These are phyloP conservation scores for Mucor plumbeus DNA, from an alignment of 371 early-diverging fungal species.

Conservation along the genomic window DNA sequence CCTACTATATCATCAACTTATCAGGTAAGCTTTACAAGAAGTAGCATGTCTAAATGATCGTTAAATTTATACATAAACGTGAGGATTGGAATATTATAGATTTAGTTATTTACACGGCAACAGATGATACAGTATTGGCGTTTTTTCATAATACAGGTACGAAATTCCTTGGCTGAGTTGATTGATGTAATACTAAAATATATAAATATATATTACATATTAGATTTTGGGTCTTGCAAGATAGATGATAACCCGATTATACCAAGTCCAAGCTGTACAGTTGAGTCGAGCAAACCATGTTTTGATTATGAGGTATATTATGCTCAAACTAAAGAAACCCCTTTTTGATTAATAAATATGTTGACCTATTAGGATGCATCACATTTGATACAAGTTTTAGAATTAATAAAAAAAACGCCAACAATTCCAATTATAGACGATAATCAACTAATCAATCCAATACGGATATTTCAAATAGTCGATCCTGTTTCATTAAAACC, in stretches of 20 bases:
- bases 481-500: conserved; percentile 37
- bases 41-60: no score
- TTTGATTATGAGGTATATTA: not conserved
- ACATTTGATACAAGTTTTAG: not conserved
- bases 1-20: not conserved
- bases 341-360: not conserved
- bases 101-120: conserved; percentile 60
- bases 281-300: not conserved
- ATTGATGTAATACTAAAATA: not conserved
- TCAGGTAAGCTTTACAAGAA: not conserved
- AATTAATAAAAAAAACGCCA: not conserved
- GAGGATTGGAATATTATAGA: conserved; percentile 53
- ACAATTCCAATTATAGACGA: not conserved
- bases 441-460: conserved; percentile 5
- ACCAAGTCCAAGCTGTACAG: not conserved
- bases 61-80: not conserved
- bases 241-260: not conserved
- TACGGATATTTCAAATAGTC: conserved; percentile 53
- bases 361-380: not conserved
- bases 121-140: conserved; percentile 56
- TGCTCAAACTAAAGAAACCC: not conserved
- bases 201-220: no score
- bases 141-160: conserved; percentile 58
- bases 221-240: not conserved
- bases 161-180: not conserved